phyloP scores from a whole-genome alignment of 495 filamentous ascomycete species.

The Jackrogersella minutella region DNA sequence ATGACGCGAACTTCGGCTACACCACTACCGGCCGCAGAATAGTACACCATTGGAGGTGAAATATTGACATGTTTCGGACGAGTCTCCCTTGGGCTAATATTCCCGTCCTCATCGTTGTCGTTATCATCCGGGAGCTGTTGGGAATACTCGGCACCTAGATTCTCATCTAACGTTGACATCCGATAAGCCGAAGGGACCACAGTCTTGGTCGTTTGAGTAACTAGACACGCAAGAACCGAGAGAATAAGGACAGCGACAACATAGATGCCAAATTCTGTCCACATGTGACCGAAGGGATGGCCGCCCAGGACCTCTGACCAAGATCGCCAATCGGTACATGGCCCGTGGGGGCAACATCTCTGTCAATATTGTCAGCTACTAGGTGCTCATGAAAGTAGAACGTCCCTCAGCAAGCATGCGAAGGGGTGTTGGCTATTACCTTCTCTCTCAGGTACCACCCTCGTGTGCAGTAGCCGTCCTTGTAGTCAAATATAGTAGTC shows the following conservation, averaged over 20 bases:
- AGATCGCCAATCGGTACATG: conserved; percentile 75
- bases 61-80: conserved; percentile 24
- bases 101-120: conserved; percentile 41
- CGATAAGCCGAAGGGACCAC: conserved; percentile 88
- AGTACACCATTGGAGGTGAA: conserved; percentile 83
- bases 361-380: conserved; percentile 34
- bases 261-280: conserved; percentile 80
- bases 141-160: conserved; percentile 59
- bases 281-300: conserved; percentile 60
- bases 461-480: conserved; percentile 83
- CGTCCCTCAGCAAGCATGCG: background rate
- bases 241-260: conserved; percentile 74
- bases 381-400: background rate
- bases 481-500: conserved; percentile 83
- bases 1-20: conserved; percentile 98
- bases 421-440: conserved; percentile 40
- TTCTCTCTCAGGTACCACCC: conserved; percentile 77
- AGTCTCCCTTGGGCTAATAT: conserved; percentile 50
- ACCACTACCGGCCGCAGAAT: conserved; percentile 94
- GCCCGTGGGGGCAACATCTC: conserved; percentile 75
- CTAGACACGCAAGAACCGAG: conserved; percentile 74
- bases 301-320: conserved; percentile 75
- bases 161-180: conserved; percentile 87
- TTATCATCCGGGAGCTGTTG: conserved; percentile 50
- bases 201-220: conserved; percentile 89